Evolutionary conservation across 148 eudicot species (phyloP).

Genomic region (Rhododendron ovatum): DNA sequence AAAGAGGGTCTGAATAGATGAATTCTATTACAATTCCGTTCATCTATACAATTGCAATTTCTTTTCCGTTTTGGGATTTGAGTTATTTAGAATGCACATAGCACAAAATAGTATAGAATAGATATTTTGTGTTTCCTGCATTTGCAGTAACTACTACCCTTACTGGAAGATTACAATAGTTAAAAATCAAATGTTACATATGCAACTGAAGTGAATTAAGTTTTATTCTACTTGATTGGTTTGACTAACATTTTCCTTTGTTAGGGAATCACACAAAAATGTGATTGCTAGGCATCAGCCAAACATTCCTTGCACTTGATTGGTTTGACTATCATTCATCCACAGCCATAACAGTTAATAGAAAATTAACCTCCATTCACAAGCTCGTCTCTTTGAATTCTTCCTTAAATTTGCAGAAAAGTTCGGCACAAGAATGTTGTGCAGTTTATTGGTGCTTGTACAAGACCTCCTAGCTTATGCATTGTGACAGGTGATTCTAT

Average conservation of each 20-base stretch:
- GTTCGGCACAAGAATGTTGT: slow-evolving; percentile 79
- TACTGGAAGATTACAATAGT: not conserved
- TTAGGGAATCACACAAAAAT: not conserved
- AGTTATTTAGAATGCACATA: not conserved
- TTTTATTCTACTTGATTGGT: too few species aligned
- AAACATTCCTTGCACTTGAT: not conserved
- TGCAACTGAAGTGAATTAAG: not conserved
- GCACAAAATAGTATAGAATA: not conserved
- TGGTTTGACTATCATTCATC: not conserved
- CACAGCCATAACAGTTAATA: not conserved
- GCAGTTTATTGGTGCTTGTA: slow-evolving; percentile 82
- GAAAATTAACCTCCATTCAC: not conserved
- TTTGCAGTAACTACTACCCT: not conserved
- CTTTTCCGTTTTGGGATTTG: not conserved
- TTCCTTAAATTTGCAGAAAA: slow-evolving; percentile 45
- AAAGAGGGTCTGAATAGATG: not conserved
- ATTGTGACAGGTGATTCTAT: slow-evolving; percentile 59
- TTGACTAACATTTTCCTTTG: not conserved
- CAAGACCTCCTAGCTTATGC: slow-evolving; percentile 57
- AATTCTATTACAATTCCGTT: not conserved
- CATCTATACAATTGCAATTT: not conserved
- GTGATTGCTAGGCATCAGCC: not conserved
- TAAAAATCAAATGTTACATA: not conserved
- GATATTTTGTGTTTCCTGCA: not conserved
- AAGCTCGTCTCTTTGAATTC: not conserved